Percentiles rank a stretch among this genome's conserved stretches.
These are phyloP conservation scores for Ajuga chamaepitys DNA, from an alignment of 257 asterid genomes.

Conservation along the genomic window DNA sequence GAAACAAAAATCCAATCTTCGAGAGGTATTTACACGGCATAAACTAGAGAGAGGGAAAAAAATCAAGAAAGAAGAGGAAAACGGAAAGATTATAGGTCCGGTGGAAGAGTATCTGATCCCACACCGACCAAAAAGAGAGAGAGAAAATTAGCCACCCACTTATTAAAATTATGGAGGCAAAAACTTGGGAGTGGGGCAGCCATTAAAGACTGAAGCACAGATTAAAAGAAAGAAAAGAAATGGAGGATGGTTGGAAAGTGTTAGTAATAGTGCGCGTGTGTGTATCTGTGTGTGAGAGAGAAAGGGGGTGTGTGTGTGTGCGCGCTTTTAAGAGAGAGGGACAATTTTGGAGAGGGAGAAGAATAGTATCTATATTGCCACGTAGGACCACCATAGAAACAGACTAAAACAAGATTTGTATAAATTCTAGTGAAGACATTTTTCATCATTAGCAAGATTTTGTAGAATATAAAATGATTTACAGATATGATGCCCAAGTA, in stretches of 20 bases:
- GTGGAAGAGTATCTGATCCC: constrained; percentile 35
- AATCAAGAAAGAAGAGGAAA: constrained; percentile 4
- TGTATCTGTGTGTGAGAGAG: neutral
- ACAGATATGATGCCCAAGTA: too few species aligned
- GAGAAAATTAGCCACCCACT: constrained; percentile 45
- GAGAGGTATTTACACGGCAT: constrained; percentile 32
- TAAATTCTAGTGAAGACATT: too few species aligned
- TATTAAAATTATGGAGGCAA: constrained; percentile 35
- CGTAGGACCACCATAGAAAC: constrained; percentile 9
- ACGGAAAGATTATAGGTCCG: constrained; percentile 17
- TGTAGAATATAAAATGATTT: too few species aligned
- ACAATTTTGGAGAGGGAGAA: constrained; percentile 8
- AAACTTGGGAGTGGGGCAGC: constrained; percentile 62
- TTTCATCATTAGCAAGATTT: too few species aligned
- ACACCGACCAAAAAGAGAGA: constrained; percentile 50
- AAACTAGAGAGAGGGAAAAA: constrained; percentile 3
- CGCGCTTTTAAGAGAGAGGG: constrained; percentile 11
- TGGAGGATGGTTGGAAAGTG: constrained; percentile 38
- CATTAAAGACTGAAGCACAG: constrained; percentile 41
- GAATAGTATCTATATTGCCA: neutral
- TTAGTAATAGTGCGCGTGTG: constrained; percentile 10
- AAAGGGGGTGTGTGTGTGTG: neutral
- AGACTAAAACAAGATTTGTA: too few species aligned
- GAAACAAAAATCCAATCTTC: constrained; percentile 27
- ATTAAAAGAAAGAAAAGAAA: constrained; percentile 8